Evolutionary conservation across 345 rosid genomes (phyloP), one percentile per base, ranked within the genome.

Genomic region (Bruguiera gymnorhiza): DNA sequence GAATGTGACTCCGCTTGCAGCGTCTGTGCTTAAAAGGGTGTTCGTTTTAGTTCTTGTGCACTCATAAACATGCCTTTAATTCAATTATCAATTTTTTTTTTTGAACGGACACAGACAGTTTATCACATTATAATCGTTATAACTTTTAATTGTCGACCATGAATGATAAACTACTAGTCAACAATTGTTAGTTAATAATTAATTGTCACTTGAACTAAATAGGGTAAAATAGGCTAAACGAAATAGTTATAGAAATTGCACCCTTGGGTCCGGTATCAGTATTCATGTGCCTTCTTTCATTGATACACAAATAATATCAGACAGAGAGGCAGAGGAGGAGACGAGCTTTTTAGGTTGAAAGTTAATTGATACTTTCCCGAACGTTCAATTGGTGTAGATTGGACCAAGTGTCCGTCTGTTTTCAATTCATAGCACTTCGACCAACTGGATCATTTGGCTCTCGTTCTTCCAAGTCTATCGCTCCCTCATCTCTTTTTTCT

Each of bases 1-100:
- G 77, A 82, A 75, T 77, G 84, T 73, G 85, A 81, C 73, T 70
- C 74, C 70, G 60, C 70, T 60, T 80, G 76, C 65, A 26, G 82
- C 83, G 86, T 83, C 68, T 50, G 68, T 78, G 78, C 83, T 80
- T 81, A 80, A 83, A 39, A 2, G 46, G 46, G 16, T 43, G 18
- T 43, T 43, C 15, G 19, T 13, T 13, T 11, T 43, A 43, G 50
- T 11, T 43, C 5, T 43, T 13, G 18, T 13, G 48, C 48, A 13
- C 3, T 43, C 16, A 11, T 43, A 43, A 43, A 13, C 15, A 24
- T 43, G 43, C 43, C 43, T 37, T 37, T 6, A 6, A 34, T 34
- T 34, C 36, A 34, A 34, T 37, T 37, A 37, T 9, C 13, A 37
- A 3, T 43, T 13, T 43, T 3, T 15, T 43, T 43, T 43, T 13